These are phyloP conservation scores for Senna tora DNA, from an alignment of 306 rosid genomes.

Conservation along the genomic window DNA sequence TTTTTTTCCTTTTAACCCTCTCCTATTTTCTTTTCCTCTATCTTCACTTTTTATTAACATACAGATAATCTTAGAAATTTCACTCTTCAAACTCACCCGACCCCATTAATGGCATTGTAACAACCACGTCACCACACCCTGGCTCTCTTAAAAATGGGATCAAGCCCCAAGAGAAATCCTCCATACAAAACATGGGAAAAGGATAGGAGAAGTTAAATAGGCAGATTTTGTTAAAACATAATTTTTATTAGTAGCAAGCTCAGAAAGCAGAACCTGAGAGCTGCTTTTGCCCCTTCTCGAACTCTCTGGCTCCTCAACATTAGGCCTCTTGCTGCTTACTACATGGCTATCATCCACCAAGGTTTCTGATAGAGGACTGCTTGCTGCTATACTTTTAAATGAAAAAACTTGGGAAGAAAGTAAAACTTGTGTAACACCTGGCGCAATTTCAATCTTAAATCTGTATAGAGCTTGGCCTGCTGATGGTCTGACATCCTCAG, in stretches of 20 bases:
- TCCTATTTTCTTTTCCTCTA: background rate
- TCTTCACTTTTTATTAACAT: background rate
- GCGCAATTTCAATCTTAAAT: slow-evolving; percentile 76
- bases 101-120: background rate
- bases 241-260: slow-evolving; percentile 5
- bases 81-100: background rate
- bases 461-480: slow-evolving; percentile 94
- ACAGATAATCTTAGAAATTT: background rate
- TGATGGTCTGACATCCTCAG: slow-evolving; percentile 83
- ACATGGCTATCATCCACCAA: slow-evolving; percentile 46
- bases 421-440: slow-evolving; percentile 58
- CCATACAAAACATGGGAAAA: background rate
- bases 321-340: slow-evolving; percentile 36
- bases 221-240: background rate
- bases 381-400: slow-evolving; percentile 73
- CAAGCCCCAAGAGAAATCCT: slow-evolving; percentile 11
- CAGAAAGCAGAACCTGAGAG: slow-evolving; percentile 66
- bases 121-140: background rate
- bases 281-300: slow-evolving; percentile 54
- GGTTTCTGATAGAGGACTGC: slow-evolving; percentile 48
- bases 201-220: slow-evolving; percentile 20
- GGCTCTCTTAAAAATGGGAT: background rate
- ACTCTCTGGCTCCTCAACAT: slow-evolving; percentile 53
- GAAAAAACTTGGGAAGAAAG: slow-evolving; percentile 92
- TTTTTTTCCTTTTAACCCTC: background rate